These are phyloP conservation scores for Trypanosoma mega DNA, from an alignment of 208 protist species.

Conservation along the genomic window DNA sequence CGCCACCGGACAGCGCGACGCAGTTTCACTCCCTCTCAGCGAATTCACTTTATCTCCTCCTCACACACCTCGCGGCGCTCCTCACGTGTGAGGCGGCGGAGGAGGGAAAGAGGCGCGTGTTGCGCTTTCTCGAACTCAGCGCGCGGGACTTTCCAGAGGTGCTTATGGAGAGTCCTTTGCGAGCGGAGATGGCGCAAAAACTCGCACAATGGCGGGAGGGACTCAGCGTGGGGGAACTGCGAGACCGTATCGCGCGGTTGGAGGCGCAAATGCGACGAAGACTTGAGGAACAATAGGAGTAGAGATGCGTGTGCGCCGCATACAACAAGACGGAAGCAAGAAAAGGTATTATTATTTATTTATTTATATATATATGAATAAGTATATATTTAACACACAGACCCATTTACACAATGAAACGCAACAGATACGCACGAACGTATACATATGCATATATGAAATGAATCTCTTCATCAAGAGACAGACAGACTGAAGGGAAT, in stretches of 20 bases:
- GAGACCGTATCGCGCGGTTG: not conserved
- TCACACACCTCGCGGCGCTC: conserved; percentile 18
- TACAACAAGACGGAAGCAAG: too few species aligned
- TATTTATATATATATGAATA: too few species aligned
- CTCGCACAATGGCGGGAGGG: not conserved
- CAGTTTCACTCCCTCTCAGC: conserved; percentile 29
- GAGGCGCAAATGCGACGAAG: not conserved
- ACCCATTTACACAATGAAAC: too few species aligned
- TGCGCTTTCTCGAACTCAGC: conserved; percentile 26
- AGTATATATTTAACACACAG: too few species aligned
- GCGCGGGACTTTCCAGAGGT: conserved; percentile 27
- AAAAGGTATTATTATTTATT: too few species aligned
- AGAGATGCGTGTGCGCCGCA: not conserved
- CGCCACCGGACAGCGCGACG: conserved; percentile 13
- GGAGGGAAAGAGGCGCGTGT: too few species aligned
- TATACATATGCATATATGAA: too few species aligned
- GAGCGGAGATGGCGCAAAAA: not conserved
- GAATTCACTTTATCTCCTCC: conserved; percentile 27
- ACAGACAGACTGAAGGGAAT: not conserved
- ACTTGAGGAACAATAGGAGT: not conserved
- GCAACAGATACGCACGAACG: too few species aligned
- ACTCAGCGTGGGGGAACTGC: not conserved
- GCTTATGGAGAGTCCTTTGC: conserved; percentile 4
- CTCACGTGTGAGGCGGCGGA: too few species aligned
- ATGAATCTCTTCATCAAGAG: not conserved